phyloP scores from a whole-genome alignment of 2,329 filamentous ascomycete genomes.

The Alternaria rosae region DNA sequence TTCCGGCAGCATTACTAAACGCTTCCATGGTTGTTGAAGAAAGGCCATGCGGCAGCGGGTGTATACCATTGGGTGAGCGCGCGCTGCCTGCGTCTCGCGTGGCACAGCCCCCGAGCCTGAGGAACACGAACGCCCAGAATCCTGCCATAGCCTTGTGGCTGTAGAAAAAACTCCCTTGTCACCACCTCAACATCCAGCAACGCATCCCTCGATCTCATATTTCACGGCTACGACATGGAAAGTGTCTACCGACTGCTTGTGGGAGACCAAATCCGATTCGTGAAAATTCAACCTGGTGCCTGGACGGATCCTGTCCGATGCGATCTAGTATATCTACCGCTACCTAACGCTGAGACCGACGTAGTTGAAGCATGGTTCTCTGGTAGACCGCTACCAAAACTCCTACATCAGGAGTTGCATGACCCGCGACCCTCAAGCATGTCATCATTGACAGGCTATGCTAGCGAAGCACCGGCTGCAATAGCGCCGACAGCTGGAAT shows the following conservation, averaged over 20 bases:
- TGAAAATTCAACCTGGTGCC: not conserved
- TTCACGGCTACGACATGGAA: not conserved
- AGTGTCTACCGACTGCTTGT: not conserved
- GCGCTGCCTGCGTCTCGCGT: not conserved
- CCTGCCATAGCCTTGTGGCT: not conserved
- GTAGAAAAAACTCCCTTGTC: not conserved
- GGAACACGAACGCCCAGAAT: not conserved
- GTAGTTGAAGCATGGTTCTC: not conserved
- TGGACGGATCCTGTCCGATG: not conserved
- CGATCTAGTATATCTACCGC: not conserved
- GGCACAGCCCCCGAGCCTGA: not conserved
- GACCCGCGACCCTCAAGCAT: not conserved
- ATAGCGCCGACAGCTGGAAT: not conserved
- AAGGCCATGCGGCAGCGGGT: not conserved
- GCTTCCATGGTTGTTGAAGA: no score
- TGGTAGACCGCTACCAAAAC: not conserved
- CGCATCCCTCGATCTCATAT: not conserved
- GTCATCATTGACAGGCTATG: no score
- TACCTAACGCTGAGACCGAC: not conserved
- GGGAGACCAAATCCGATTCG: not conserved
- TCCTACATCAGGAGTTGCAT: rapidly evolving
- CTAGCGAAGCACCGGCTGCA: not conserved
- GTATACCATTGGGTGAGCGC: not conserved
- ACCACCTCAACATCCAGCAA: not conserved
- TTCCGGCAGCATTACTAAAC: no score